Evolutionary conservation across 2,329 filamentous ascomycete species (phyloP).

Genomic region (Penicillium nordicum): DNA sequence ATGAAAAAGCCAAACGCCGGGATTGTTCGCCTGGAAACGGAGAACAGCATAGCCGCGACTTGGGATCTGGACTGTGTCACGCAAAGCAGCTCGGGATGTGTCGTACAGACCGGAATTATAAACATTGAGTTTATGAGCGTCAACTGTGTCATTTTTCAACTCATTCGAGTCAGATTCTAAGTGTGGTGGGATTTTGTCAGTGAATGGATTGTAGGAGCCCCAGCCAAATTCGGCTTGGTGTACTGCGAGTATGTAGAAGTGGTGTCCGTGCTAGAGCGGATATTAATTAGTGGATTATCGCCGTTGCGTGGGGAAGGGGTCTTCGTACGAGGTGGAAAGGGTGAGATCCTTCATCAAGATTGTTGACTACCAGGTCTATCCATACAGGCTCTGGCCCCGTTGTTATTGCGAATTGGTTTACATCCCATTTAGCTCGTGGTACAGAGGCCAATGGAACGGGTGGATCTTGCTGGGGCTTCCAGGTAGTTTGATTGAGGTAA

Average conservation of each 20-base stretch:
- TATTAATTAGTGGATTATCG: neutral
- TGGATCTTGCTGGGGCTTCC: slow-evolving; percentile 39
- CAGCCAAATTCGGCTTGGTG: slow-evolving; percentile 32
- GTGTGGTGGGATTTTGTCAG: slow-evolving; percentile 22
- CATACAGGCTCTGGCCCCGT: slow-evolving; percentile 34
- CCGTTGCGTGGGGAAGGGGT: neutral
- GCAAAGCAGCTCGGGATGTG: slow-evolving; percentile 40
- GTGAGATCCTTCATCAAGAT: slow-evolving; percentile 50
- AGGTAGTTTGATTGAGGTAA: slow-evolving; percentile 50
- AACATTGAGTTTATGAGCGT: neutral
- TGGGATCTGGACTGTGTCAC: slow-evolving; percentile 54
- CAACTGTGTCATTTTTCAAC: slow-evolving; percentile 17
- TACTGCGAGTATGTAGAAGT: slow-evolving; percentile 33
- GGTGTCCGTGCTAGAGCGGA: slow-evolving; percentile 32
- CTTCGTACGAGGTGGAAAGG: slow-evolving; percentile 49
- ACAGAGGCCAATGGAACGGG: slow-evolving; percentile 35
- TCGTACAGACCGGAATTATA: slow-evolving; percentile 35
- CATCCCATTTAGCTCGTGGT: slow-evolving; percentile 39
- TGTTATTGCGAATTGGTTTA: slow-evolving; percentile 40
- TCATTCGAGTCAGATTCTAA: slow-evolving; percentile 9
- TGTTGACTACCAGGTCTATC: slow-evolving; percentile 51
- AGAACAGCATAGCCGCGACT: slow-evolving; percentile 56
- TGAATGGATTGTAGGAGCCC: slow-evolving; percentile 40
- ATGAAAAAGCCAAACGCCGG: slow-evolving; percentile 50
- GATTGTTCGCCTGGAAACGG: slow-evolving; percentile 55